Evolutionary conservation across 2,329 filamentous ascomycete genomes (phyloP), one percentile per base, ranked within the genome.

Genomic region (Alternaria sp.): DNA sequence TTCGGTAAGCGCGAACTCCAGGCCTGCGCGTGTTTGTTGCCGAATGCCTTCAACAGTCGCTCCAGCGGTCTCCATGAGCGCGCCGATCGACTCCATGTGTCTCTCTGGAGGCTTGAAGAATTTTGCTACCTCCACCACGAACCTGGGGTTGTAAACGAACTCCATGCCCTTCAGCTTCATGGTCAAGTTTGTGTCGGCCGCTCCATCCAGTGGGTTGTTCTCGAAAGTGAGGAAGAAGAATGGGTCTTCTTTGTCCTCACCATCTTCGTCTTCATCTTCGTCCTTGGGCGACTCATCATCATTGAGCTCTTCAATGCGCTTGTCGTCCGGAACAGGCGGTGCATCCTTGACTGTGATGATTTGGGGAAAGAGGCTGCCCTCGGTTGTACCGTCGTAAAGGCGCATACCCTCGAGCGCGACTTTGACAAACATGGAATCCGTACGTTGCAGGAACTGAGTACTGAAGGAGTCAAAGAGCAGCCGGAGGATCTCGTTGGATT

Each of bases 41-140:
- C 96, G 88, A 60, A 99, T 85, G 8, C 94, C 94, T 79, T 99
- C 94, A 0, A 99, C 94, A 0, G 95, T 99, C 2, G 94, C 94
- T 25, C 95, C 94, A 5, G 95, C 95, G 48, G 91, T 93, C 79
- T 99, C 96, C 89, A 99, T 92, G 57, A 99, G 85, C 2, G 95
- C 96, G 12, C 89, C 91, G 69, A 99, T 97, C 10, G 95, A 99
- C 75, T 99, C 95, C 94, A 99, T 97, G 76, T 99, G 96, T 52
- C 94, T 87, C 77, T 97, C 94, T 0, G 95, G 96, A 0, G 95
- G 95, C 64, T 94, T 91, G 83, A 99, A 99, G 82, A 99, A 99
- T 69, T 93, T 93, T 54, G 90, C 92, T 40, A 98, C 89, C 50
- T 95, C 94, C 6, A 97, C 89, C 0, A 98, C 85, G 68, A 98